phyloP scores from a whole-genome alignment of 352 stramenopile species.

The Phytophthora parvispora region DNA sequence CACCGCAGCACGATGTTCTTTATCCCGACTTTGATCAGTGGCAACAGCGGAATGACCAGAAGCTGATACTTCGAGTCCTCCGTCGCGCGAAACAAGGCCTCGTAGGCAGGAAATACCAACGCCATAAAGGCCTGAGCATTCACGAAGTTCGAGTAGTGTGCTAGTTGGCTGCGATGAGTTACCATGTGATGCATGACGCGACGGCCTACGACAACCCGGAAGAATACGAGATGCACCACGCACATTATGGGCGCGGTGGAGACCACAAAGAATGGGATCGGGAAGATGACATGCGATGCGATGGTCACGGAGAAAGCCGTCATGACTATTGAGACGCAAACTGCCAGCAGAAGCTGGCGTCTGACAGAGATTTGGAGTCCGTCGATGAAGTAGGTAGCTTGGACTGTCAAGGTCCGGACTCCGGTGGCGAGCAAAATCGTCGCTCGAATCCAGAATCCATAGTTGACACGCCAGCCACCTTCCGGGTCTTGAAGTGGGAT shows the following conservation, averaged over 20 bases:
- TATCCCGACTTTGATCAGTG: slow-evolving; percentile 6
- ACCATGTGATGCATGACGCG: not conserved
- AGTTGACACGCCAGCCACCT: slow-evolving; percentile 8
- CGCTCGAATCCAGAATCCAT: slow-evolving; percentile 21
- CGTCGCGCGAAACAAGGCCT: slow-evolving; percentile 10
- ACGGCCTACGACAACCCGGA: not conserved
- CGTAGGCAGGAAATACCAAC: slow-evolving; percentile 15
- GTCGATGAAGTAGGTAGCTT: slow-evolving; percentile 13
- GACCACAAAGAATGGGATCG: slow-evolving; percentile 10
- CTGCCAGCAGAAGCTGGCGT: not conserved
- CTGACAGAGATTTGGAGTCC: not conserved
- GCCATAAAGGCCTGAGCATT: slow-evolving; percentile 2
- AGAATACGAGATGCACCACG: not conserved
- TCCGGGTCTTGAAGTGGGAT: slow-evolving; percentile 16
- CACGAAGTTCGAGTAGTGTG: slow-evolving; percentile 8
- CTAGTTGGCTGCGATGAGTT: not conserved
- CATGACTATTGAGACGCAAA: not conserved
- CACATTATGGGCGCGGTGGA: not conserved
- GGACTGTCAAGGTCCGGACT: not conserved
- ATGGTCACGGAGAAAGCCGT: not conserved
- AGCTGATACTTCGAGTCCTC: slow-evolving; percentile 9
- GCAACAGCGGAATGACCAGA: slow-evolving; percentile 12
- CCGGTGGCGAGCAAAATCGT: slow-evolving; percentile 1
- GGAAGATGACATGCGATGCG: slow-evolving; percentile 3
- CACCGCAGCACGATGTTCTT: slow-evolving; percentile 15